These are phyloP conservation scores for Tetragonia tetragonoides DNA, from an alignment of 148 eudicot genomes.

Conservation along the genomic window DNA sequence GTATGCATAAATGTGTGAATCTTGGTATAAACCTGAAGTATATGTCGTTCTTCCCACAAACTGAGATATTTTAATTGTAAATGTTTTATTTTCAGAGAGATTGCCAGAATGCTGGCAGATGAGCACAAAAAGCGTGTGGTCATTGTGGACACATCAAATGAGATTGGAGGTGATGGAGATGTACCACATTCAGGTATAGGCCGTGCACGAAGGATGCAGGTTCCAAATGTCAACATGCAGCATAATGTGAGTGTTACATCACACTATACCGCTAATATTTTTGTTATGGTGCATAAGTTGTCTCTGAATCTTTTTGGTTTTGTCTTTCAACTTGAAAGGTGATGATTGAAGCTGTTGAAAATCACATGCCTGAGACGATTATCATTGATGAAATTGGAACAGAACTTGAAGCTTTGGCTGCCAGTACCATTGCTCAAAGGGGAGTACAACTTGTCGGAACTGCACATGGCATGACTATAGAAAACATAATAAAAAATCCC, in stretches of 20 bases:
- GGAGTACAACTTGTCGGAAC: slow-evolving; percentile 99
- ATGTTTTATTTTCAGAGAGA: slow-evolving; percentile 51
- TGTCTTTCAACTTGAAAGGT: slow-evolving; percentile 44
- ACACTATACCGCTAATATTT: background rate
- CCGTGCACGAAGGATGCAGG: slow-evolving; percentile 97
- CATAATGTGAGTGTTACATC: slow-evolving; percentile 64
- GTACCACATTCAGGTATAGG: slow-evolving; percentile 98
- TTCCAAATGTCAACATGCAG: slow-evolving; percentile 93
- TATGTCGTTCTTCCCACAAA: background rate
- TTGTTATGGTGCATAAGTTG: background rate
- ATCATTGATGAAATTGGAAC: slow-evolving; percentile 99
- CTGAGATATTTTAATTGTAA: background rate
- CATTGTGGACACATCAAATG: slow-evolving; percentile 96
- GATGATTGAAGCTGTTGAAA: slow-evolving; percentile 99
- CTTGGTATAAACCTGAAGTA: background rate
- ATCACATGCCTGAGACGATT: slow-evolving; percentile 94
- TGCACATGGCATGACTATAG: slow-evolving; percentile 96
- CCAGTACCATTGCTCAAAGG: slow-evolving; percentile 98
- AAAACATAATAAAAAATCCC: slow-evolving; percentile 83
- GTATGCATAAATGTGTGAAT: background rate
- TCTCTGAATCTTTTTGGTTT: background rate
- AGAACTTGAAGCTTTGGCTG: slow-evolving; percentile 95
- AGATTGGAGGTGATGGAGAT: slow-evolving; percentile 98
- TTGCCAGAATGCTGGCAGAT: slow-evolving; percentile 89
- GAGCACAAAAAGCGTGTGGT: slow-evolving; percentile 86